phyloP scores from a whole-genome alignment of 2,329 filamentous ascomycete genomes.

The Aspergillus fischeri region DNA sequence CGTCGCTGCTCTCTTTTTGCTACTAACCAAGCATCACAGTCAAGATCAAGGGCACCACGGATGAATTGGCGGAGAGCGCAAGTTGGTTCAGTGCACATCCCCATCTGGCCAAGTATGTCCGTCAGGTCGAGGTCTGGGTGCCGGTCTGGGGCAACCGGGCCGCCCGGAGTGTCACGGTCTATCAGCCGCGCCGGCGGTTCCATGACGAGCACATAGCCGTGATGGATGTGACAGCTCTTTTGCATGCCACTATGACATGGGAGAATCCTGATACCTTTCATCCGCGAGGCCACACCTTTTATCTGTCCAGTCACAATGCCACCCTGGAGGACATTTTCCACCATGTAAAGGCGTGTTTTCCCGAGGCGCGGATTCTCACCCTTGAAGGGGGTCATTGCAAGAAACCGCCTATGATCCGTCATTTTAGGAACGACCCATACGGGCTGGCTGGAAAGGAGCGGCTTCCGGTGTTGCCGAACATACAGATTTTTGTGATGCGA shows the following conservation, averaged over 20 bases:
- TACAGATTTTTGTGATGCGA: conserved; percentile 66
- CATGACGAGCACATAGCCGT: conserved; percentile 20
- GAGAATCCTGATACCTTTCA: conserved; percentile 23
- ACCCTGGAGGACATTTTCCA: conserved; percentile 66
- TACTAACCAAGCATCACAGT: conserved; percentile 33
- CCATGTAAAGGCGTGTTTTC: conserved; percentile 58
- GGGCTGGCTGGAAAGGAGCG: conserved; percentile 27
- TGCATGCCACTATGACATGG: conserved; percentile 23
- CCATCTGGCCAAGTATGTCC: conserved; percentile 61
- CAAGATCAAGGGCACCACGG: conserved; percentile 67
- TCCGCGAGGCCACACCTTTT: conserved; percentile 27
- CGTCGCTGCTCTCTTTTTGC: not conserved
- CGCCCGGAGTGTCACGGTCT: conserved; percentile 43
- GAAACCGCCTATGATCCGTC: conserved; percentile 65
- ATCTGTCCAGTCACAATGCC: conserved; percentile 55
- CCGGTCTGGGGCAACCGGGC: conserved; percentile 62
- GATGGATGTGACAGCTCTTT: conserved; percentile 18
- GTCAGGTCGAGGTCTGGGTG: conserved; percentile 74
- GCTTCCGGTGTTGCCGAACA: conserved; percentile 50
- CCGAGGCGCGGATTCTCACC: conserved; percentile 62
- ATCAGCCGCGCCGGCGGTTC: conserved; percentile 21
- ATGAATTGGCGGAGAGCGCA: conserved; percentile 58
- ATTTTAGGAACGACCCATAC: conserved; percentile 45
- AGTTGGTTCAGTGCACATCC: conserved; percentile 57
- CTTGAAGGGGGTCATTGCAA: conserved; percentile 73